Percentiles rank a stretch among this genome's conserved stretches.
Evolutionary conservation across 352 stramenopile genomes (phyloP).

Genomic region (Phytophthora nicotianae): DNA sequence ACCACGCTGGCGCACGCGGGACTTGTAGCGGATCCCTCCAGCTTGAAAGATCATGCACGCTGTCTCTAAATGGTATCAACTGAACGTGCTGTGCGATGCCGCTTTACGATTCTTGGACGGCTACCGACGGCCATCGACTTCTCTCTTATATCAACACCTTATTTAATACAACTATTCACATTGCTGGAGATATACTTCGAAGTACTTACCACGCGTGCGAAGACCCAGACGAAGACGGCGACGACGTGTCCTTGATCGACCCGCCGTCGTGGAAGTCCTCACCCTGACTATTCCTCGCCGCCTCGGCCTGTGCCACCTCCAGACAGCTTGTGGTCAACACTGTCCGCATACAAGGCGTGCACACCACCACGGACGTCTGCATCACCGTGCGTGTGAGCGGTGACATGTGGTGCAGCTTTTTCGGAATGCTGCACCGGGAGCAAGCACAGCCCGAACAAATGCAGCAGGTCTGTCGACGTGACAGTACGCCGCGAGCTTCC

Average conservation of each 20-base stretch:
- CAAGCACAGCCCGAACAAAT: slow-evolving; percentile 32
- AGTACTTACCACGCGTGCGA: slow-evolving; percentile 19
- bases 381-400: slow-evolving; percentile 32
- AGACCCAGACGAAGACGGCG: slow-evolving; percentile 17
- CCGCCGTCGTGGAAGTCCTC: slow-evolving; percentile 14
- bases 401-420: slow-evolving; percentile 38
- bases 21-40: slow-evolving; percentile 8
- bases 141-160: slow-evolving; percentile 8
- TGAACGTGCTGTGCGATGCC: neutral
- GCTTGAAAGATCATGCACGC: too few relatives aligned
- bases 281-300: slow-evolving; percentile 1
- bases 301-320: slow-evolving; percentile 25
- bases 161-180: slow-evolving; percentile 5
- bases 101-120: slow-evolving; percentile 1
- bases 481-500: slow-evolving; percentile 21
- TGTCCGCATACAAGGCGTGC: slow-evolving; percentile 33
- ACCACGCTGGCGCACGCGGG: slow-evolving; percentile 19
- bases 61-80: slow-evolving; percentile 14
- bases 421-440: slow-evolving; percentile 32
- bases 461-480: slow-evolving; percentile 25
- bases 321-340: slow-evolving; percentile 31
- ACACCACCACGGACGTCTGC: slow-evolving; percentile 32
- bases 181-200: neutral
- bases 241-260: slow-evolving; percentile 29
- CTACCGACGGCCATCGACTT: slow-evolving; percentile 1